phyloP scores from a whole-genome alignment of 805 yeast genomes.

The Saccharomyces cerevisiae region DNA sequence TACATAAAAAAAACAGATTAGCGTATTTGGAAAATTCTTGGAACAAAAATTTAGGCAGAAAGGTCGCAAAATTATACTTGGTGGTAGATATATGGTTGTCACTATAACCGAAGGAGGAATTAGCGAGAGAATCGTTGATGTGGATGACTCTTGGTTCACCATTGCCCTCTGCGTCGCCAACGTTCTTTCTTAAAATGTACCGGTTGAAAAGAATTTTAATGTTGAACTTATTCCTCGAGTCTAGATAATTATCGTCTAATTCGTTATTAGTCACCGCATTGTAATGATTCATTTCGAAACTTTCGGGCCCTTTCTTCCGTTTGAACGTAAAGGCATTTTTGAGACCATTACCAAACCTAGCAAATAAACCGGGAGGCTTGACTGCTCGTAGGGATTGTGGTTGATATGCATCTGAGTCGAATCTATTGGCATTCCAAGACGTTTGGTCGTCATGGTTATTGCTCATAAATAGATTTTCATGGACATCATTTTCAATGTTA shows the following conservation, averaged over 20 bases:
- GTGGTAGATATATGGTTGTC: conserved; percentile 92
- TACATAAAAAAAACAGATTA: conserved; percentile 83
- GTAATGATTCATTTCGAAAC: conserved; percentile 28
- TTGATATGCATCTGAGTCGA: conserved; percentile 4
- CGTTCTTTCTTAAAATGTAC: conserved; percentile 28
- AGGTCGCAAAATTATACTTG: conserved; percentile 87
- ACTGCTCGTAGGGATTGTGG: conserved; percentile 8
- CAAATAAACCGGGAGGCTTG: conserved; percentile 13
- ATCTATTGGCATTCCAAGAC: conserved; percentile 13
- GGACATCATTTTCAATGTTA: conserved; percentile 32
- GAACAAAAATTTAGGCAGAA: conserved; percentile 85
- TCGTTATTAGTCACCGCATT: conserved; percentile 16
- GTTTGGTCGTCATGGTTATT: conserved; percentile 6
- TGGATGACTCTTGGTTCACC: conserved; percentile 58
- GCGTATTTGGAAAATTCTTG: conserved; percentile 98
- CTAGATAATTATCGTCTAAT: conserved; percentile 22
- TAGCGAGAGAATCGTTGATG: conserved; percentile 54
- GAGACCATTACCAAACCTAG: conserved; percentile 12
- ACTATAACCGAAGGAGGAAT: conserved; percentile 47
- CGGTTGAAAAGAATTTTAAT: conserved; percentile 33
- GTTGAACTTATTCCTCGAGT: conserved; percentile 32
- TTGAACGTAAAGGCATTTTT: conserved; percentile 13
- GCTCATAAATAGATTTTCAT: conserved; percentile 23
- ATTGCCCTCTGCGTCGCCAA: conserved; percentile 1
- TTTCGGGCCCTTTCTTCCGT: conserved; percentile 9